Conservation (phyloP, 2,329 filamentous ascomycete genomes). For the Bipolaris cookei region DNA sequence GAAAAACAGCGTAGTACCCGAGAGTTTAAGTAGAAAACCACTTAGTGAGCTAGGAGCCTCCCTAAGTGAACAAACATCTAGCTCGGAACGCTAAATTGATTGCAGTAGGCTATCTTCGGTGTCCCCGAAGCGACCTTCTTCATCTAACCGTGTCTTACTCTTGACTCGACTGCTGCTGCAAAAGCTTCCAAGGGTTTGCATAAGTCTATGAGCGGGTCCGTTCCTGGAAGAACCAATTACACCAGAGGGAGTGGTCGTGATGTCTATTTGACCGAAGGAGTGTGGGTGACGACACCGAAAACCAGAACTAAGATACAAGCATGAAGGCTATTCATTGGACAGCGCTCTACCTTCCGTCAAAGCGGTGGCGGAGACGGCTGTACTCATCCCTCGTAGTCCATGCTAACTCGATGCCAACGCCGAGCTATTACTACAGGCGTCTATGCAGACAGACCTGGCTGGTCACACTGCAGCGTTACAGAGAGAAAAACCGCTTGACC, state of each 20-base stretch:
- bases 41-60: background rate
- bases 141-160: background rate
- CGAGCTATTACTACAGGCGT: slow-evolving; percentile 5
- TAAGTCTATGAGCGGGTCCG: slow-evolving; percentile 2
- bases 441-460: slow-evolving; percentile 4
- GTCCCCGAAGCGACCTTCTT: background rate
- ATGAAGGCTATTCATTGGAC: slow-evolving; percentile 8
- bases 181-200: slow-evolving; percentile 1
- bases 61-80: slow-evolving; percentile 4
- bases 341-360: slow-evolving; percentile 5
- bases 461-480: slow-evolving; percentile 9
- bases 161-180: background rate
- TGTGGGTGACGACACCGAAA: slow-evolving; percentile 2
- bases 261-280: slow-evolving; percentile 10
- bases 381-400: background rate
- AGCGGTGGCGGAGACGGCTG: slow-evolving; percentile 4
- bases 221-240: slow-evolving; percentile 5
- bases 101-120: background rate
- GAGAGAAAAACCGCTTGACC: slow-evolving; percentile 1
- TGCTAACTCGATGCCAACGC: background rate
- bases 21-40: slow-evolving; percentile 9
- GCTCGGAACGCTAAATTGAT: slow-evolving; percentile 6
- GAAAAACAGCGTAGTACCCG: background rate
- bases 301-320: slow-evolving; percentile 7
- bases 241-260: slow-evolving; percentile 7